Conservation (phyloP, 148 eudicot species). For the Arctostaphylos glauca region DNA sequence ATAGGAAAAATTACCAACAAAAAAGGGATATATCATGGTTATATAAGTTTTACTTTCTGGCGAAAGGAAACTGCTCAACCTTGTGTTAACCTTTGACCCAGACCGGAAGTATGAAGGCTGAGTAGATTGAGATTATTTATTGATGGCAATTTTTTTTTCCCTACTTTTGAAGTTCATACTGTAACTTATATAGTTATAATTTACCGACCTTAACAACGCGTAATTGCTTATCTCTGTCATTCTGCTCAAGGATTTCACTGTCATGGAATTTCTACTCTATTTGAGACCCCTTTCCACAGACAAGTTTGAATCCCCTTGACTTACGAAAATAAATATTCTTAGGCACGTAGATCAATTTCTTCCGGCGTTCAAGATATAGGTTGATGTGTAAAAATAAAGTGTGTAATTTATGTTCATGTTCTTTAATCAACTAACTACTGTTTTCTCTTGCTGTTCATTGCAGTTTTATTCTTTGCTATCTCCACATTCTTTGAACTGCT, state of each 20-base stretch:
- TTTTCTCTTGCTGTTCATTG: neutral
- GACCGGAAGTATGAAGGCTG: neutral
- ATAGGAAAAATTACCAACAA: neutral
- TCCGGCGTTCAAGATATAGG: neutral
- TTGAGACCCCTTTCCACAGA: neutral
- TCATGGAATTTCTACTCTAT: neutral
- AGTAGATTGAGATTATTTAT: neutral
- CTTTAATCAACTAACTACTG: neutral
- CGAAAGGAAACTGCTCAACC: neutral
- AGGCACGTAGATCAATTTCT: neutral
- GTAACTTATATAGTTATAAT: neutral
- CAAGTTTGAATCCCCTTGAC: neutral
- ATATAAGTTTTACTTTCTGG: neutral
- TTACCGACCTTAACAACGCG: neutral
- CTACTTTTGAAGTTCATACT: neutral
- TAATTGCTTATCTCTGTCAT: slow-evolving; percentile 14
- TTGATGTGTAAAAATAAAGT: no score
- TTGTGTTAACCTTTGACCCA: neutral
- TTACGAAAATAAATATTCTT: neutral
- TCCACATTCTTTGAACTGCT: slow-evolving; percentile 37
- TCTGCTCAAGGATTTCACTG: neutral
- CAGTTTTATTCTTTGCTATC: slow-evolving; percentile 51
- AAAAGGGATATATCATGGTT: neutral
- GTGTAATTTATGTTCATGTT: neutral
- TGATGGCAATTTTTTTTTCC: no score